Evolutionary conservation across 2,329 filamentous ascomycete species (phyloP).

Genomic region (Dactylonectria estremocensis): DNA sequence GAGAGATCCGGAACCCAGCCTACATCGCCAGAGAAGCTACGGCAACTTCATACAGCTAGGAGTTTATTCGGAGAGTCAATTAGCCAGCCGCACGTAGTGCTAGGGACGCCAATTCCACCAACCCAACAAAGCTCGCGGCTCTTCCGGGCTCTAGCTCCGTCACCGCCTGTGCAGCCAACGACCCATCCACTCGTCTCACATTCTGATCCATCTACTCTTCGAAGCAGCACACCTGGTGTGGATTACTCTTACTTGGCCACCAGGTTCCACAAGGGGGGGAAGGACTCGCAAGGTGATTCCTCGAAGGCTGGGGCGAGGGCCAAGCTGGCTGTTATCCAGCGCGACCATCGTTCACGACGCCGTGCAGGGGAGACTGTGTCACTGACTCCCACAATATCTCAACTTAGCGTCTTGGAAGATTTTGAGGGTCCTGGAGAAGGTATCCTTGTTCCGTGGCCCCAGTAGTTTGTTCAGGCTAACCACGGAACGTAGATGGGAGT

Average conservation of each 20-base stretch:
- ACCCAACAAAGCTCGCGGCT: not conserved
- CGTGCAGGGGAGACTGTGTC: not conserved
- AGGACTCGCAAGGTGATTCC: constrained; percentile 20
- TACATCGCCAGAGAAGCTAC: no score
- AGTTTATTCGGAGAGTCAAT: not conserved
- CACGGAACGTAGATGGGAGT: no score
- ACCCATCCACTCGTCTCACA: not conserved
- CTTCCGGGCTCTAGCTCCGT: not conserved
- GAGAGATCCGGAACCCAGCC: no score
- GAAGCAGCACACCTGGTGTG: not conserved
- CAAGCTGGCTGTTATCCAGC: constrained; percentile 31
- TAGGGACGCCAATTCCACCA: not conserved
- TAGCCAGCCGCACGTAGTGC: not conserved
- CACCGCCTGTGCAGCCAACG: not conserved
- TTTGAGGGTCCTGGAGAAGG: no score
- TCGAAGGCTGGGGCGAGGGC: constrained; percentile 28
- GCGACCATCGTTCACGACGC: constrained; percentile 33
- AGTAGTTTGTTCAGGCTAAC: no score
- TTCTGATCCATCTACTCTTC: not conserved
- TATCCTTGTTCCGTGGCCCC: no score
- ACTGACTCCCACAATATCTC: no score
- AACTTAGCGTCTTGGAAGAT: no score
- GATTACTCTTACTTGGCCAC: not conserved
- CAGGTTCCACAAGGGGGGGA: not conserved
- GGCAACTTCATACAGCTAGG: not conserved